A percentile compares a stretch with the other conserved stretches of the same genome.
phyloP scores from a whole-genome alignment of 176 grass and related monocot species.

The Musa itinerans region DNA sequence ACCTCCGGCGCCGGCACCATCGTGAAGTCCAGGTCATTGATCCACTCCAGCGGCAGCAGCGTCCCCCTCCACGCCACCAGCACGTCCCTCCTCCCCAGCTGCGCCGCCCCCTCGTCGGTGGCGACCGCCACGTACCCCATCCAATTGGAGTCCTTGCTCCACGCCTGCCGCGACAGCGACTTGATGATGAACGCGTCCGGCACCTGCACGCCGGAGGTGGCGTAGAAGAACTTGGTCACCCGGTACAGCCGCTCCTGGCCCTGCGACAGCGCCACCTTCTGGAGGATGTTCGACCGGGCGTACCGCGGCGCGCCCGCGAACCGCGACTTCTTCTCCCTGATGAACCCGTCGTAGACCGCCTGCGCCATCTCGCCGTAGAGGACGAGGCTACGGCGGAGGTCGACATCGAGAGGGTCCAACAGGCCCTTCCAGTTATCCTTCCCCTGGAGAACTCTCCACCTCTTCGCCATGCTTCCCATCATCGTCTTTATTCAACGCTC shows the following conservation, averaged over 20 bases:
- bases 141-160: constrained; percentile 91
- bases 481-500: background rate
- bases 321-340: constrained; percentile 58
- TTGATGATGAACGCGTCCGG: constrained; percentile 73
- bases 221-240: constrained; percentile 79
- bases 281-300: constrained; percentile 40
- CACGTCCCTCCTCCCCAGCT: constrained; percentile 71
- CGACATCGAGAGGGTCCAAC: constrained; percentile 49
- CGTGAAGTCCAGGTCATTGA: constrained; percentile 70
- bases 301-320: constrained; percentile 67
- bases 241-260: constrained; percentile 46
- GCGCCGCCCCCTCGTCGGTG: constrained; percentile 66
- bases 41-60: constrained; percentile 63
- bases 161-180: constrained; percentile 36
- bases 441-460: constrained; percentile 69
- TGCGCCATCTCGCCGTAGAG: constrained; percentile 67
- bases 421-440: constrained; percentile 63
- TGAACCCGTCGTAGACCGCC: constrained; percentile 63
- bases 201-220: constrained; percentile 55
- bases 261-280: constrained; percentile 35
- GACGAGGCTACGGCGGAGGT: constrained; percentile 67
- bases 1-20: constrained; percentile 52
- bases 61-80: constrained; percentile 86
- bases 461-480: constrained; percentile 49
- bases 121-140: constrained; percentile 82